Percentiles rank a stretch among this genome's conserved stretches.
Conservation (phyloP, 129 eudicot species). For the Calendula officinalis region DNA sequence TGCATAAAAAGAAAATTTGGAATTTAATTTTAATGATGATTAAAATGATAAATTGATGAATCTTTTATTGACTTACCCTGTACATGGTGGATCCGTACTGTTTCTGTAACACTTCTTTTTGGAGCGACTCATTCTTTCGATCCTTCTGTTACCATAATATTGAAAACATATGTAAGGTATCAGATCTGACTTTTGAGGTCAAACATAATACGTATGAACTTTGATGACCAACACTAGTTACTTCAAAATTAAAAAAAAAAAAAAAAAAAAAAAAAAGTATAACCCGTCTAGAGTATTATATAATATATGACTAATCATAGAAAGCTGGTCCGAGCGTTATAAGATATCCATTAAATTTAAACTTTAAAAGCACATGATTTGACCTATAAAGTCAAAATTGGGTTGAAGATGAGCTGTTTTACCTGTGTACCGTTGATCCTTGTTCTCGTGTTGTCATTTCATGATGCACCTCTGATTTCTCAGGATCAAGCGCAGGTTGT, state of each 20-base stretch:
- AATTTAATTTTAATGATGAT: background rate
- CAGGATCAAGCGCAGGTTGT: conserved; percentile 89
- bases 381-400: conserved; percentile 14
- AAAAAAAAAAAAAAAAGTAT: no score
- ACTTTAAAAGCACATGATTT: background rate
- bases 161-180: background rate
- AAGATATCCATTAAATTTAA: background rate
- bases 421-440: conserved; percentile 67
- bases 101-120: conserved; percentile 58
- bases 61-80: conserved; percentile 50
- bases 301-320: background rate
- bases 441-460: conserved; percentile 62
- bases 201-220: background rate
- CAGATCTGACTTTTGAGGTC: conserved; percentile 19
- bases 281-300: background rate
- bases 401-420: background rate
- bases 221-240: background rate
- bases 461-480: conserved; percentile 75
- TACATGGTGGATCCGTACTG: conserved; percentile 86
- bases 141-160: conserved; percentile 50
- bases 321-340: background rate
- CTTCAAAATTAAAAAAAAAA: background rate
- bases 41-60: background rate
- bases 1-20: background rate
- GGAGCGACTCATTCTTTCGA: conserved; percentile 49